These are phyloP conservation scores for Stemphylium beticola DNA, from an alignment of 2,329 filamentous ascomycete genomes.

Conservation along the genomic window DNA sequence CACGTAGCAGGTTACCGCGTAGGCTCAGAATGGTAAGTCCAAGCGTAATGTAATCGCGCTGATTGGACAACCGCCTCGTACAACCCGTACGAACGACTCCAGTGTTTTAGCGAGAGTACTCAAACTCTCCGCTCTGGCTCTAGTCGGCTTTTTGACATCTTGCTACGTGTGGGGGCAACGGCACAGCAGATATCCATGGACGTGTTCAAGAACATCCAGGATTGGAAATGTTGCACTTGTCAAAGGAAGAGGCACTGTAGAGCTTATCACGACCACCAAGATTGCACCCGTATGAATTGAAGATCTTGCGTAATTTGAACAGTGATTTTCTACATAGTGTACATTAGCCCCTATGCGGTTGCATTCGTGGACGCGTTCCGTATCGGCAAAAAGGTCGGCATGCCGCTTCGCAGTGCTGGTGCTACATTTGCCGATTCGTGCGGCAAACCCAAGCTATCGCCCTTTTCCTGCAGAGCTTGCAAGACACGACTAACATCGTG, in stretches of 20 bases:
- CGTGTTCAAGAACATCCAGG: no score
- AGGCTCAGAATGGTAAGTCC: no score
- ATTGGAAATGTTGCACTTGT: no score
- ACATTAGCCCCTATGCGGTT: slow-evolving; percentile 12
- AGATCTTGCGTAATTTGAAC: neutral
- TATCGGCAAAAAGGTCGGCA: slow-evolving; percentile 19
- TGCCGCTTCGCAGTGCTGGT: slow-evolving; percentile 4
- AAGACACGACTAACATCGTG: slow-evolving; percentile 27
- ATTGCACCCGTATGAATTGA: neutral
- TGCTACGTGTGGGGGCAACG: no score
- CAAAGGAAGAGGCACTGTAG: neutral
- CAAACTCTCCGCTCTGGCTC: no score
- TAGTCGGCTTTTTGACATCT: no score
- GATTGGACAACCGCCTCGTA: no score
- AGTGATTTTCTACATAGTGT: slow-evolving; percentile 6
- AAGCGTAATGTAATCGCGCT: no score
- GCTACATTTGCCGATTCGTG: neutral
- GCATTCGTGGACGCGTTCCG: slow-evolving; percentile 30
- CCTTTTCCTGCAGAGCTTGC: slow-evolving; percentile 9
- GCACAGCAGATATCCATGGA: no score
- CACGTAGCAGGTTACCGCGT: no score
- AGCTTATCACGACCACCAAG: neutral
- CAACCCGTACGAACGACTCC: no score
- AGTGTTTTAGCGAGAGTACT: no score
- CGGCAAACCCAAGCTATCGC: neutral